Evolutionary conservation across 495 filamentous ascomycete species (phyloP).

Genomic region (Daldinia concentrica): DNA sequence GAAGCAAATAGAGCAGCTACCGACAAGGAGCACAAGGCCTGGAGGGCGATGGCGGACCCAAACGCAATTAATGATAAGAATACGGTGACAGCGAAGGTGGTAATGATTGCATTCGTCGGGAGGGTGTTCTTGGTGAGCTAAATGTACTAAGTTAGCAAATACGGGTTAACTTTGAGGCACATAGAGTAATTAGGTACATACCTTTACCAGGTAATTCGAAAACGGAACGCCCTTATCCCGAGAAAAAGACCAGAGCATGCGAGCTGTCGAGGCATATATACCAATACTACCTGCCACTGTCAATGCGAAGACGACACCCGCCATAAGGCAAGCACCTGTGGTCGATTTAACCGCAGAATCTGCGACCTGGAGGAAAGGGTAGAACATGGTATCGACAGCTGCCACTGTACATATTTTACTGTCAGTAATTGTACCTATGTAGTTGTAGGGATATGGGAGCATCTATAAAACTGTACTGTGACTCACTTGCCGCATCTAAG

Average conservation of each 20-base stretch:
- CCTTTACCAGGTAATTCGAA: slow-evolving; percentile 54
- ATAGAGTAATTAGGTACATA: slow-evolving; percentile 32
- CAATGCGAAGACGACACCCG: slow-evolving; percentile 55
- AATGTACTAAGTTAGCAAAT: slow-evolving; percentile 30
- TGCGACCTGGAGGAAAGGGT: slow-evolving; percentile 63
- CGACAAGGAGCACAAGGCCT: slow-evolving; percentile 60
- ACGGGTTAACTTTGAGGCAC: background rate
- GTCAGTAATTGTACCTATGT: background rate
- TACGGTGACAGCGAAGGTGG: slow-evolving; percentile 58
- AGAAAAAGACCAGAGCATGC: slow-evolving; percentile 65
- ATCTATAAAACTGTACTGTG: background rate
- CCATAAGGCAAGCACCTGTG: slow-evolving; percentile 56
- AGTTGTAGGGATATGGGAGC: background rate
- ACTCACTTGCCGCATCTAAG: slow-evolving; percentile 44
- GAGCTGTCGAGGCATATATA: slow-evolving; percentile 59
- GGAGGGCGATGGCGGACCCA: slow-evolving; percentile 63
- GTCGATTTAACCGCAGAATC: slow-evolving; percentile 51
- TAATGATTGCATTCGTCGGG: slow-evolving; percentile 59
- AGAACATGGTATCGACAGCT: slow-evolving; percentile 44
- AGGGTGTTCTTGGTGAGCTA: slow-evolving; percentile 48
- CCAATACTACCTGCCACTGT: slow-evolving; percentile 54
- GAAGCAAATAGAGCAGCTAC: slow-evolving; percentile 54
- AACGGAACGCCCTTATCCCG: slow-evolving; percentile 62
- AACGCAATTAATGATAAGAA: slow-evolving; percentile 67
- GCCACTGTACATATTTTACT: slow-evolving; percentile 37